phyloP scores from a whole-genome alignment of 768 basidiomycete species.

The Boletus pseudopeckii region DNA sequence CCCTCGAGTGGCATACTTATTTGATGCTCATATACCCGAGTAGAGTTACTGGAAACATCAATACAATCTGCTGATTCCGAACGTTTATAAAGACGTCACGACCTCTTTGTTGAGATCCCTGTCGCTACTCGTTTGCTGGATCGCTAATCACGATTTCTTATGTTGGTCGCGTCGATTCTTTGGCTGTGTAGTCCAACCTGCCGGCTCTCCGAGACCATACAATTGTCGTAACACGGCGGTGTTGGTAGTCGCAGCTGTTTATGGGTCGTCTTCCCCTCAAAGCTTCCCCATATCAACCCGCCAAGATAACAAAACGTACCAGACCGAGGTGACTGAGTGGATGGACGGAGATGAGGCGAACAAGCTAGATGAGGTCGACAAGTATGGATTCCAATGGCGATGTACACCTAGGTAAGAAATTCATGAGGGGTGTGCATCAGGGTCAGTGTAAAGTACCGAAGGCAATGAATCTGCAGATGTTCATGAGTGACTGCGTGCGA shows the following conservation, averaged over 20 bases:
- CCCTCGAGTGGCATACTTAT: no score
- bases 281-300: background rate
- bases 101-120: no score
- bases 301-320: constrained; percentile 3
- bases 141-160: background rate
- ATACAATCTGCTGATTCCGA: background rate
- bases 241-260: no score
- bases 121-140: no score
- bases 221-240: no score
- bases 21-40: background rate
- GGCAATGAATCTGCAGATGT: constrained; percentile 23
- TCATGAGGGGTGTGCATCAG: background rate
- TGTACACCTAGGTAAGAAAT: constrained; percentile 13
- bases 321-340: constrained; percentile 16
- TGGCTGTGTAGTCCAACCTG: no score
- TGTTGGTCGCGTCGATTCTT: background rate
- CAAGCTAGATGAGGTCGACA: constrained; percentile 28
- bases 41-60: background rate
- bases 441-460: constrained; percentile 6
- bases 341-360: constrained; percentile 29
- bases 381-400: constrained; percentile 32
- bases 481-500: background rate
- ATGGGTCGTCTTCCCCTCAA: no score
- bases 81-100: no score
- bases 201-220: background rate